Conservation (phyloP, 2,329 filamentous ascomycete species). For the Trichocomaceae sp. region DNA sequence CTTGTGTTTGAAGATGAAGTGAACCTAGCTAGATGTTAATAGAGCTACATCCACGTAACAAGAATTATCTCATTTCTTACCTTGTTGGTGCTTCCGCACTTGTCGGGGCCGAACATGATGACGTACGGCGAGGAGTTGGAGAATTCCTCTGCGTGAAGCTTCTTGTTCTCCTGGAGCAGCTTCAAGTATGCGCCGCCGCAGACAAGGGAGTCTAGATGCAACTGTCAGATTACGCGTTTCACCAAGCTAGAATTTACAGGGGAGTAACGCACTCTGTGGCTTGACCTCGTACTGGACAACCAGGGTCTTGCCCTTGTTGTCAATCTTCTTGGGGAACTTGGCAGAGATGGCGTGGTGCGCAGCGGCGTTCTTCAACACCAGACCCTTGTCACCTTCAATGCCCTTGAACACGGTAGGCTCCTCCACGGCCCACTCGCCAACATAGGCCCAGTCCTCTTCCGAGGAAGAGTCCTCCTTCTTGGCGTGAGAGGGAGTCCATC, state of each 20-base stretch:
- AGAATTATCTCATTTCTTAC: constrained; percentile 41
- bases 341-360: constrained; percentile 99
- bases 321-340: constrained; percentile 93
- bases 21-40: constrained; percentile 44
- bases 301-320: constrained; percentile 94
- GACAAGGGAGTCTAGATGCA: constrained; percentile 72
- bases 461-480: constrained; percentile 86
- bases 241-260: background rate
- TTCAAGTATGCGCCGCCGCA: constrained; percentile 99
- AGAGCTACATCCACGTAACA: background rate
- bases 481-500: constrained; percentile 92
- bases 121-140: constrained; percentile 95
- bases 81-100: constrained; percentile 99
- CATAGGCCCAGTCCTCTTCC: constrained; percentile 90
- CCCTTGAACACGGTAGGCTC: constrained; percentile 86
- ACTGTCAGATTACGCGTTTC: constrained; percentile 27
- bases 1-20: constrained; percentile 99
- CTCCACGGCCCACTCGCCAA: constrained; percentile 94
- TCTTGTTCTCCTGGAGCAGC: constrained; percentile 95
- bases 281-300: constrained; percentile 99
- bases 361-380: constrained; percentile 95
- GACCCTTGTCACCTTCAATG: constrained; percentile 89
- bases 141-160: constrained; percentile 95
- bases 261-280: constrained; percentile 71
- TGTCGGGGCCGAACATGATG: constrained; percentile 99